Evolutionary conservation across 2,329 filamentous ascomycete genomes (phyloP).

Genomic region (Botrytis elliptica): DNA sequence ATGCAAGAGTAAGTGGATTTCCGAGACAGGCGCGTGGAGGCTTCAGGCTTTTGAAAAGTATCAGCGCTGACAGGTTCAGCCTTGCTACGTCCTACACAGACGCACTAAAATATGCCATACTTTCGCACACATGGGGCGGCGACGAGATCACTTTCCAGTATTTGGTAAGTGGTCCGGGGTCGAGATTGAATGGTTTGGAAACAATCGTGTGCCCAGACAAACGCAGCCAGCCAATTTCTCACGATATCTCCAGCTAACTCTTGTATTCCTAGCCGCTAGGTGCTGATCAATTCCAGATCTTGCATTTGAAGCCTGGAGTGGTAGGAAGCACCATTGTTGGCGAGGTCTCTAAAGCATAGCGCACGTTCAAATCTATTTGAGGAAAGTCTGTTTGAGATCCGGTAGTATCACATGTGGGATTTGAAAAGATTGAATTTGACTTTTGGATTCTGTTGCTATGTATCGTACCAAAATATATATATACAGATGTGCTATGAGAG

Average conservation of each 20-base stretch:
- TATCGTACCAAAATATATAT: neutral
- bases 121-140: slow-evolving; percentile 34
- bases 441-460: neutral
- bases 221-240: too few relatives aligned
- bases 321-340: too few relatives aligned
- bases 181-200: too few relatives aligned
- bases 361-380: neutral
- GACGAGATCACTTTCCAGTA: slow-evolving; percentile 28
- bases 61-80: too few relatives aligned
- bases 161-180: slow-evolving; percentile 16
- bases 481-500: neutral
- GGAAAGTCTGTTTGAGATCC: neutral
- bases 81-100: neutral
- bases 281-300: too few relatives aligned
- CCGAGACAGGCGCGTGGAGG: too few relatives aligned
- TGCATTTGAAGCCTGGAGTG: too few relatives aligned
- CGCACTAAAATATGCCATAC: slow-evolving; percentile 33
- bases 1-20: neutral
- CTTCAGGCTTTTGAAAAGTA: too few relatives aligned
- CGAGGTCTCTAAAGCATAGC: too few relatives aligned
- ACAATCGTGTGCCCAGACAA: too few relatives aligned
- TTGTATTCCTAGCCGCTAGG: too few relatives aligned
- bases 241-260: too few relatives aligned
- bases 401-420: neutral
- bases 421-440: neutral